Evolutionary conservation across 2,329 filamentous ascomycete genomes (phyloP).

Genomic region (Diplodia sapinea): DNA sequence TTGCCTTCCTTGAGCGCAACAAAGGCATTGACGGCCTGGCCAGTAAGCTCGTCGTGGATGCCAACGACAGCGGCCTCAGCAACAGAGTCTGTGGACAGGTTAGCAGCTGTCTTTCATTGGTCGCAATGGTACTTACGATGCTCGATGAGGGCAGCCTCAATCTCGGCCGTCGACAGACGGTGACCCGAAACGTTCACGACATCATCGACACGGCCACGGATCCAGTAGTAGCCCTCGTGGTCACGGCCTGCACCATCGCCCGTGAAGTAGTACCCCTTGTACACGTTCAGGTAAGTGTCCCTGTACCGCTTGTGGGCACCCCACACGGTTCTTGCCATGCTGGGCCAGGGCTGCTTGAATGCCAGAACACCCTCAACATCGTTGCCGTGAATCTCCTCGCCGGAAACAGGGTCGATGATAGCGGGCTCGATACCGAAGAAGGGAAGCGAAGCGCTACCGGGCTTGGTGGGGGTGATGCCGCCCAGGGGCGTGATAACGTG

Average conservation of each 20-base stretch:
- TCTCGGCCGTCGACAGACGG: slow-evolving; percentile 94
- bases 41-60: slow-evolving; percentile 89
- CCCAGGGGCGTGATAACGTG: slow-evolving; percentile 93
- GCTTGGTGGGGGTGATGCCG: slow-evolving; percentile 94
- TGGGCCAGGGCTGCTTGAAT: slow-evolving; percentile 98
- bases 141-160: slow-evolving; percentile 95
- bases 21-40: slow-evolving; percentile 96
- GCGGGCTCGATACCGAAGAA: slow-evolving; percentile 99
- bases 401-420: slow-evolving; percentile 95
- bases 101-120: slow-evolving; percentile 33
- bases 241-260: slow-evolving; percentile 95
- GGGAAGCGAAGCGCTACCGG: slow-evolving; percentile 90
- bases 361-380: slow-evolving; percentile 96
- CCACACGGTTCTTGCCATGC: slow-evolving; percentile 97
- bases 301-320: slow-evolving; percentile 97
- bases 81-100: slow-evolving; percentile 63
- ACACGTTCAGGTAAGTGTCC: slow-evolving; percentile 97
- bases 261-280: slow-evolving; percentile 97
- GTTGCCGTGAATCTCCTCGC: slow-evolving; percentile 91
- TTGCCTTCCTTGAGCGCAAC: slow-evolving; percentile 87
- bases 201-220: slow-evolving; percentile 95
- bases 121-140: slow-evolving; percentile 62
- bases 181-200: slow-evolving; percentile 98
- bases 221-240: slow-evolving; percentile 99
- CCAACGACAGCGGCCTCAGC: slow-evolving; percentile 96